A percentile compares a stretch with the other conserved stretches of the same genome.
Conservation (phyloP, 2,329 filamentous ascomycete species). For the Remersonia thermophila region DNA sequence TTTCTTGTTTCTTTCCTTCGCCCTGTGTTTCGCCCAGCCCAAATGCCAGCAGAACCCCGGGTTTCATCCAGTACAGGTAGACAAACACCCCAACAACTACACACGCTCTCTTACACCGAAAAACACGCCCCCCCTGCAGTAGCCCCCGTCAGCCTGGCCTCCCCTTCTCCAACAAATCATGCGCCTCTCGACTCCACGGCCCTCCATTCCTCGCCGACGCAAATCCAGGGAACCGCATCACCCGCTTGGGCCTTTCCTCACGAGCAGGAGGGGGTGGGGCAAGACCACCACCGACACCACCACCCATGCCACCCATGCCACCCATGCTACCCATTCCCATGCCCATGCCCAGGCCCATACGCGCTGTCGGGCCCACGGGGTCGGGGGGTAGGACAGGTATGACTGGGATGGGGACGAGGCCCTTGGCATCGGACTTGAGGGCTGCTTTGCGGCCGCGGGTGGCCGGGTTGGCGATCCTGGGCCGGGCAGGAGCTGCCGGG, state of each 20-base stretch:
- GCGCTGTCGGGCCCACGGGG: not conserved
- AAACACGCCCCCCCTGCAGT: not conserved
- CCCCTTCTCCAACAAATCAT: slow-evolving; percentile 47
- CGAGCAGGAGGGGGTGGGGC: slow-evolving; percentile 1
- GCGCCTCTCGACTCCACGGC: slow-evolving; percentile 57
- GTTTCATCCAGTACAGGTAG: no score
- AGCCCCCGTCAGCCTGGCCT: not conserved
- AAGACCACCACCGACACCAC: slow-evolving; percentile 8
- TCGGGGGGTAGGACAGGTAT: slow-evolving; percentile 25
- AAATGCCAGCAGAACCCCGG: no score
- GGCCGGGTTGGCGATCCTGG: slow-evolving; percentile 33
- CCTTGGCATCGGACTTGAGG: slow-evolving; percentile 37
- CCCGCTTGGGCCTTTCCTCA: slow-evolving; percentile 17
- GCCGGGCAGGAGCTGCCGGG: not conserved
- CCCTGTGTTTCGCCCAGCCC: no score
- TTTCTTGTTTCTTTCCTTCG: no score
- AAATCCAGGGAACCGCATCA: slow-evolving; percentile 30
- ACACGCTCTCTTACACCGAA: no score
- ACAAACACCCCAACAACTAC: no score
- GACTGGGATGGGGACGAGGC: slow-evolving; percentile 32
- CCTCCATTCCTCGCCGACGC: slow-evolving; percentile 39
- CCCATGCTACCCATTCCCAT: no score
- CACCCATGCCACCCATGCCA: not conserved
- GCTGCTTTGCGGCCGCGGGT: slow-evolving; percentile 42
- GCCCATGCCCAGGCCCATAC: not conserved